These are phyloP conservation scores for Vigna mungo DNA, from an alignment of 306 rosid species.

Conservation along the genomic window DNA sequence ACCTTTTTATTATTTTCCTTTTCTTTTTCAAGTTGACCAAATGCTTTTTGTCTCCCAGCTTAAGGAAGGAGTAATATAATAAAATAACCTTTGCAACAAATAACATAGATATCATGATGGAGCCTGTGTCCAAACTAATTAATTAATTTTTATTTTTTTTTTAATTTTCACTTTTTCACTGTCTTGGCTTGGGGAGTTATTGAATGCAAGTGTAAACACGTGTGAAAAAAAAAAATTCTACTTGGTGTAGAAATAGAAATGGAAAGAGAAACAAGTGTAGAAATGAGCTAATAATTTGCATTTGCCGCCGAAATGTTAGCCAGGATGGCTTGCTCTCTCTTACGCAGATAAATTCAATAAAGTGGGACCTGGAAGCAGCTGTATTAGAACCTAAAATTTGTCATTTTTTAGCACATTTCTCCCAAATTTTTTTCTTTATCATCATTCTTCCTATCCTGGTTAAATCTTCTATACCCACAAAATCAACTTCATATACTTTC, in stretches of 20 bases:
- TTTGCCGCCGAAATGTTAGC: slow-evolving; percentile 60
- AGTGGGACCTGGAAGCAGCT: slow-evolving; percentile 62
- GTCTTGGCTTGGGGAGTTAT: neutral
- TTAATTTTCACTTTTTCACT: slow-evolving; percentile 22
- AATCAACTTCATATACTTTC: neutral
- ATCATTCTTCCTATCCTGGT: slow-evolving; percentile 4
- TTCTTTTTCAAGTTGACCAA: slow-evolving; percentile 25
- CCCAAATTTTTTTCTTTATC: neutral
- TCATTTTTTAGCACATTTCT: slow-evolving; percentile 43
- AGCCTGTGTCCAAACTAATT: slow-evolving; percentile 14
- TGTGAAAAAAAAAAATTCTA: neutral
- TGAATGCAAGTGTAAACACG: neutral
- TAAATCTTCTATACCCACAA: neutral
- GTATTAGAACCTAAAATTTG: slow-evolving; percentile 64
- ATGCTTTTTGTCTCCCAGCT: neutral
- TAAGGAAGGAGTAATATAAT: neutral
- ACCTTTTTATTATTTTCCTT: neutral
- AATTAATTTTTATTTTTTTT: neutral
- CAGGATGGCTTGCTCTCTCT: slow-evolving; percentile 47
- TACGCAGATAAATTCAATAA: slow-evolving; percentile 46
- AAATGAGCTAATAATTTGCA: slow-evolving; percentile 15
- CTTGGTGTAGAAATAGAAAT: too few relatives aligned
- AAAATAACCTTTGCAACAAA: neutral
- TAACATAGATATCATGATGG: neutral
- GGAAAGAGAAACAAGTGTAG: neutral